These are phyloP conservation scores for Pugionium dolabratum DNA, from an alignment of 345 rosid species.

Conservation along the genomic window DNA sequence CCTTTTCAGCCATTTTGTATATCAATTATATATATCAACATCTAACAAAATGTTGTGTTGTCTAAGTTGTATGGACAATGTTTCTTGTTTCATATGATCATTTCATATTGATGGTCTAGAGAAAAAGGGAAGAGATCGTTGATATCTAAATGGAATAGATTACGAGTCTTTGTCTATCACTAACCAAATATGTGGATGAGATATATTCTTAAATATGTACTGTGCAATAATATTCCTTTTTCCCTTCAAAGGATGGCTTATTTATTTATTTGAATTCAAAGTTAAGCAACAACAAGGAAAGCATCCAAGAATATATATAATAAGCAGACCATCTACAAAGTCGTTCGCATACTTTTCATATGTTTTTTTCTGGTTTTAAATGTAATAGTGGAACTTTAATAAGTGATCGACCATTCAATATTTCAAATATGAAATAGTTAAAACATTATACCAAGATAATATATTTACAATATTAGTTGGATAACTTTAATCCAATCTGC, in stretches of 20 bases:
- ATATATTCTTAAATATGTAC: conserved; percentile 21
- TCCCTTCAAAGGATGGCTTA: conserved; percentile 16
- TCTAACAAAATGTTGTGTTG: neutral
- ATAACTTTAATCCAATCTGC: too few species aligned
- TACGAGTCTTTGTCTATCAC: conserved; percentile 21
- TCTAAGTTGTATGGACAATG: conserved; percentile 10
- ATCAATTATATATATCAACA: neutral
- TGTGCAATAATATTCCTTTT: neutral
- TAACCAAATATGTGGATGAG: conserved; percentile 29
- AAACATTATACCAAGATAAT: too few species aligned
- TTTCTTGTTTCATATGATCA: conserved; percentile 29
- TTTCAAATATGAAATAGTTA: too few species aligned
- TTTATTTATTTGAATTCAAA: conserved; percentile 32
- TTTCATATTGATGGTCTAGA: conserved; percentile 35
- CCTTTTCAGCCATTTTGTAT: too few species aligned
- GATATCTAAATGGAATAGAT: conserved; percentile 32
- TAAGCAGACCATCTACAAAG: conserved; percentile 2
- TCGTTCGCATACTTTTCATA: conserved; percentile 18
- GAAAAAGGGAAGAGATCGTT: conserved; percentile 17
- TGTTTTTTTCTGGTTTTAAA: neutral
- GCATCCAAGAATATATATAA: conserved; percentile 23
- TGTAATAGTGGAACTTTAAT: neutral
- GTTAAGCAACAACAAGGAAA: conserved; percentile 18
- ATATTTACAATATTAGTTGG: too few species aligned
- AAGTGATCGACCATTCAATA: too few species aligned